Evolutionary conservation across 1,284 basidiomycete species (phyloP), one percentile per base, ranked within the genome.

Genomic region (Xerocomus subilludens): DNA sequence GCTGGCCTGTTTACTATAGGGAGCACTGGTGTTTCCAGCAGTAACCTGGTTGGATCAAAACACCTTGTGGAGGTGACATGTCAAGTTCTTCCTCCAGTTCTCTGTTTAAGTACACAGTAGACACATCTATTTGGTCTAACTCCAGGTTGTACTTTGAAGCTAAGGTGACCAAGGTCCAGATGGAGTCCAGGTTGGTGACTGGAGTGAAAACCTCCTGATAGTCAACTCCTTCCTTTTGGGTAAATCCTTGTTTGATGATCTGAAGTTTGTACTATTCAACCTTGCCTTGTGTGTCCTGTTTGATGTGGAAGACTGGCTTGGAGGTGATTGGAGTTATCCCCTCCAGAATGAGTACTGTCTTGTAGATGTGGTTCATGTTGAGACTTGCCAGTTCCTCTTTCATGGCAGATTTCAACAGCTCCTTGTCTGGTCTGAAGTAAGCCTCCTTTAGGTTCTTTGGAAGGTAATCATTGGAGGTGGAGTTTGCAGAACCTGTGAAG

Each of bases 41-140:
- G 38, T 42, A 42, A 10, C 16, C 38, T 42, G 38, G 38, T 42
- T 42, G 38, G 38, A 42, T 42, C 10, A 16, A 16, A 16, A 42
- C 16, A 16, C 49, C 27, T n/a, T 27, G 27, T 11, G 16, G 36
- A n/a, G 30, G 38, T 35, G 45, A 20, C 2, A 67, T n/a, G 32
- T 67, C 58, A 1, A 65, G 25, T 1, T 65, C 64, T n/a, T 65
- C 51, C 13, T 65, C 27, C 0, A 65, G 51, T 18, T 60, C 67
- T 30, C 58, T 18, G 38, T 69, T 69, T 20, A 69, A 27, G 10
- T 69, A 69, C 1, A 33, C 58, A 10, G 58, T 69, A 9, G 58
- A 69, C 33, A 69, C 32, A 21, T 69, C 60, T 47, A 69, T 69
- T 32, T 69, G 67, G 25, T 69, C 59, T 4, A 38, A 23, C 23